Percentiles rank a stretch among this genome's conserved stretches.
Conservation (phyloP, 345 rosid genomes). For the Moricandia arvensis region DNA sequence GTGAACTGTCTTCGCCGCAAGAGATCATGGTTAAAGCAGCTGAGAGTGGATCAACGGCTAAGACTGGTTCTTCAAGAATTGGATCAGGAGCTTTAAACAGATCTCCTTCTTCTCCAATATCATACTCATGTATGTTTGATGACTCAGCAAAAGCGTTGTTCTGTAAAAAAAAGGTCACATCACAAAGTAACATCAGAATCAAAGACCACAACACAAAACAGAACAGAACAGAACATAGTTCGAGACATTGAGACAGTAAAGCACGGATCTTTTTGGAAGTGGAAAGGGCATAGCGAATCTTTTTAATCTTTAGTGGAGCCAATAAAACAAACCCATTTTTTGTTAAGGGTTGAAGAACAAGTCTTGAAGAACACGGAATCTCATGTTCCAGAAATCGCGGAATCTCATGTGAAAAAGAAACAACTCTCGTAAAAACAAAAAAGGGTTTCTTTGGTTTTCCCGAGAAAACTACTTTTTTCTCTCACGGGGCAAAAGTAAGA, state of each 20-base stretch:
- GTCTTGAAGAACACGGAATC: slow-evolving; percentile 63
- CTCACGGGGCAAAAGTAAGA: slow-evolving; percentile 15
- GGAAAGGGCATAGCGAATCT: slow-evolving; percentile 11
- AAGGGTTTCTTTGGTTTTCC: slow-evolving; percentile 22
- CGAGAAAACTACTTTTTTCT: slow-evolving; percentile 34
- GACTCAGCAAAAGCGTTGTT: slow-evolving; percentile 47
- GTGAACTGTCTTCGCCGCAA: slow-evolving; percentile 64
- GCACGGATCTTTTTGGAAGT: slow-evolving; percentile 19
- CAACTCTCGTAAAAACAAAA: slow-evolving; percentile 15
- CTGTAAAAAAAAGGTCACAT: slow-evolving; percentile 17
- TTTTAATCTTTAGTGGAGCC: slow-evolving; percentile 18
- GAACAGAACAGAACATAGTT: slow-evolving; percentile 36
- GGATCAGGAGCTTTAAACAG: slow-evolving; percentile 89
- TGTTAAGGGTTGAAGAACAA: slow-evolving; percentile 41
- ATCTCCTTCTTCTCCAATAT: slow-evolving; percentile 89
- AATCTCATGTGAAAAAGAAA: slow-evolving; percentile 18
- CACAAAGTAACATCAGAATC: slow-evolving; percentile 28
- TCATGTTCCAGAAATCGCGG: slow-evolving; percentile 43
- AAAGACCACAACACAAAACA: slow-evolving; percentile 23
- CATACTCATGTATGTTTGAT: slow-evolving; percentile 64
- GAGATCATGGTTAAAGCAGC: slow-evolving; percentile 82
- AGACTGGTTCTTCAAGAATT: slow-evolving; percentile 60
- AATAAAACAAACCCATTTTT: not conserved
- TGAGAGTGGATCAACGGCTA: slow-evolving; percentile 64
- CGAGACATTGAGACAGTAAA: slow-evolving; percentile 32